Base-by-base conservation (phyloP, 495 filamentous ascomycete species). In the Bryoglossum gracile region DNA sequence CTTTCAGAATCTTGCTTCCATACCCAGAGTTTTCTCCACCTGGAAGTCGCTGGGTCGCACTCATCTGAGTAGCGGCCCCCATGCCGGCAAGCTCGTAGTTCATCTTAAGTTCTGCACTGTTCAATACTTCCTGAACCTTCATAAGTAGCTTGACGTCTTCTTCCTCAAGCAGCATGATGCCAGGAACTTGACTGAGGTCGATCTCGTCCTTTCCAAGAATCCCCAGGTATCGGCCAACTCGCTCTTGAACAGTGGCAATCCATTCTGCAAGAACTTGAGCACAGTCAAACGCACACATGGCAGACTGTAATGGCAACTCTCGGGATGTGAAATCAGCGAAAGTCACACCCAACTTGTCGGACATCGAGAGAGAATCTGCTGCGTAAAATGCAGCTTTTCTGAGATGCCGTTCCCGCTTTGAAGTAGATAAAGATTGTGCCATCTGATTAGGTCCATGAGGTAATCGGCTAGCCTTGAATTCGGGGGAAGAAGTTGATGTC, bases 211-310 rank as follows among this genome's bases (percentile, higher is more conserved):
- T 82, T 21, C 92, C 89, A 14, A 98, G 75, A 6, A 95, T 77
- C 2, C 92, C 92, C 6, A 96, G 66, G 58, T 87, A 94, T 2
- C 82, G 78, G 0, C 91, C 94, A 39, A 96, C 87, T 8, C 92
- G 85, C 63, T 96, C 89, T 64, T 98, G 92, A 8, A 98, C 83
- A 0, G 91, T 95, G 11, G 86, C 85, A 34, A 94, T 78, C 92
- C 92, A 98, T 65, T 98, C 92, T 1, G 92, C 91, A 19, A 98
- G 80, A 0, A 98, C 89, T 59, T 95, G 89, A n/a, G 89, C 86
- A 58, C 92, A 97, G 59, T 98, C 92, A 62, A 95, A 94, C 10
- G 84, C 78, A 63, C 90, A 97, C 77, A 98, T 83, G 5, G 87
- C 87, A 11, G 89, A 90, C 55, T 94, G 89, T 21, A 97, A 72